These are phyloP conservation scores for Volvox africanus DNA, from an alignment of 139 green algal genomes.

Conservation along the genomic window DNA sequence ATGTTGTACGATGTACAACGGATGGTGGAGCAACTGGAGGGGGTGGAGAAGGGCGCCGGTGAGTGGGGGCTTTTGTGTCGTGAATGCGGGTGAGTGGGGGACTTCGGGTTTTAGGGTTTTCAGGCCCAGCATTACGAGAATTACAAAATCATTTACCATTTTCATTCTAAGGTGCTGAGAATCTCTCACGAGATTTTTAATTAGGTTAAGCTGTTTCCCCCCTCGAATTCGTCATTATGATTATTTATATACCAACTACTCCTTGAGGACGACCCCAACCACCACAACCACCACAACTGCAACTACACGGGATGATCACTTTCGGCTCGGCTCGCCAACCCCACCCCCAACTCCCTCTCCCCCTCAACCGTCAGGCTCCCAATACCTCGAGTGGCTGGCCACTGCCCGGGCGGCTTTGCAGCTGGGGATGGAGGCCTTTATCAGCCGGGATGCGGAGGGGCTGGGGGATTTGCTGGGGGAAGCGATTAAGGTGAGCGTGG, in stretches of 20 bases:
- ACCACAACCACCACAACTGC: too few relatives aligned
- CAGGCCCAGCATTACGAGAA: too few relatives aligned
- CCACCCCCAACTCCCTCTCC: background rate
- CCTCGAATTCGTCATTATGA: too few relatives aligned
- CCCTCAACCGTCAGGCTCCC: slow-evolving; percentile 19
- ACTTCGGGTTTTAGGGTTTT: too few relatives aligned
- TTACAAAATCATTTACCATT: too few relatives aligned
- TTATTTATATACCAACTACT: too few relatives aligned
- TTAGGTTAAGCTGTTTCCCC: too few relatives aligned
- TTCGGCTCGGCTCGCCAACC: background rate
- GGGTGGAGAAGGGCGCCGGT: slow-evolving; percentile 78
- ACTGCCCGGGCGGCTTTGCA: slow-evolving; percentile 65
- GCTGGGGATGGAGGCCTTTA: slow-evolving; percentile 80
- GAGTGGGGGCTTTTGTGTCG: background rate
- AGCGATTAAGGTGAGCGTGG: background rate
- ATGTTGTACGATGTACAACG: slow-evolving; percentile 81
- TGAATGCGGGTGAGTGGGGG: too few relatives aligned
- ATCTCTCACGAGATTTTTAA: too few relatives aligned
- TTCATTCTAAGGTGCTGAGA: too few relatives aligned
- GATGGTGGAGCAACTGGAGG: slow-evolving; percentile 86
- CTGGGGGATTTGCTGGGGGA: slow-evolving; percentile 41
- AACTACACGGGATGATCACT: too few relatives aligned
- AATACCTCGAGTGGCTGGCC: slow-evolving; percentile 69
- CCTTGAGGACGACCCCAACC: too few relatives aligned
- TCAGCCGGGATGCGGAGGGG: slow-evolving; percentile 76